phyloP scores from a whole-genome alignment of 2,329 filamentous ascomycete genomes.

The Aureobasidium sp. region DNA sequence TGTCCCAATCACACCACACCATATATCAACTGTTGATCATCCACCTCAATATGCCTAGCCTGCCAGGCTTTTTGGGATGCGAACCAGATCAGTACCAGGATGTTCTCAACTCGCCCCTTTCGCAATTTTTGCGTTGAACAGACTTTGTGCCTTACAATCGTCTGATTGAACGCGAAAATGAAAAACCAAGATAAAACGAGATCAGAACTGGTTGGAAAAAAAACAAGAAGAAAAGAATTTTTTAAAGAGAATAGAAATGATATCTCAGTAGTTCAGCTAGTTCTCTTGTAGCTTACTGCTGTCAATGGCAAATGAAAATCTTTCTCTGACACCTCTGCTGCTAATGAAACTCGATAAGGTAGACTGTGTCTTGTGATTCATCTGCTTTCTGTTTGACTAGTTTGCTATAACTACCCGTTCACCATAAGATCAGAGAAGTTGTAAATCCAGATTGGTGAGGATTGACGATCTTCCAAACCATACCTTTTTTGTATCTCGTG shows the following conservation, averaged over 20 bases:
- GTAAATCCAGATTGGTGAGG: too few species aligned
- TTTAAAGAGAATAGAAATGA: neutral
- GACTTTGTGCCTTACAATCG: neutral
- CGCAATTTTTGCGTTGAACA: neutral
- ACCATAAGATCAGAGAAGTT: neutral
- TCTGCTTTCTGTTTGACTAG: neutral
- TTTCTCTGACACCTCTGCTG: neutral
- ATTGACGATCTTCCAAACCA: too few species aligned
- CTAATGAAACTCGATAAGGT: neutral
- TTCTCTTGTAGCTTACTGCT: neutral
- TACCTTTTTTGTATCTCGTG: too few species aligned
- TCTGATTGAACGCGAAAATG: neutral
- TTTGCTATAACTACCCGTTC: neutral
- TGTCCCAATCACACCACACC: neutral
- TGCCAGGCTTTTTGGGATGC: neutral
- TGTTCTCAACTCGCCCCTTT: neutral
- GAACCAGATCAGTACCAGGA: slow-evolving; percentile 6
- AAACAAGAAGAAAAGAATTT: neutral
- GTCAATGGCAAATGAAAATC: neutral
- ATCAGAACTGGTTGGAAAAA: neutral
- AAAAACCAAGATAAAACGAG: neutral
- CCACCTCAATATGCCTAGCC: neutral
- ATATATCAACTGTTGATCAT: slow-evolving; percentile 2
- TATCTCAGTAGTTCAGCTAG: neutral
- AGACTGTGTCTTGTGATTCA: neutral